These are phyloP conservation scores for Dicorynia guianensis DNA, from an alignment of 306 rosid genomes.

Conservation along the genomic window DNA sequence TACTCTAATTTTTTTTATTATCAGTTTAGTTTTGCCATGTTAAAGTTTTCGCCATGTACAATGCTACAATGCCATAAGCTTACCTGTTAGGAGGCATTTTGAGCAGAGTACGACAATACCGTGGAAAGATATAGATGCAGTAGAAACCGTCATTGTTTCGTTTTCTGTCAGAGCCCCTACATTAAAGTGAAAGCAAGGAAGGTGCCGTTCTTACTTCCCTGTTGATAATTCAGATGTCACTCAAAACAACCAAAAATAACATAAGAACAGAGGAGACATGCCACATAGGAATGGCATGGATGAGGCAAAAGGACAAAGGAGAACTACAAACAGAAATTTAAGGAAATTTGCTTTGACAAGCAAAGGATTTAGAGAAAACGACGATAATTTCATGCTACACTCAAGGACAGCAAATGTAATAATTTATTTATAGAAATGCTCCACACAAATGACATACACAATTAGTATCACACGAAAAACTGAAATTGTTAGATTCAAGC, in stretches of 20 bases:
- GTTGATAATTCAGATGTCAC: not conserved
- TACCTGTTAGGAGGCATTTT: not conserved
- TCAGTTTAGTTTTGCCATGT: no score
- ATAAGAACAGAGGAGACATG: not conserved
- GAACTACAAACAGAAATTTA: not conserved
- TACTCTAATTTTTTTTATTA: no score
- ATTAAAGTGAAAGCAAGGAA: not conserved
- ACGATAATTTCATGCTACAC: no score
- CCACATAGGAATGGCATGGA: not conserved
- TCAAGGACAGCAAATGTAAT: no score
- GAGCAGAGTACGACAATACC: not conserved
- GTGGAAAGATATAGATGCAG: not conserved
- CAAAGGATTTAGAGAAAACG: no score
- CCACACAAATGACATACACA: not conserved
- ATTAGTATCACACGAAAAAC: not conserved
- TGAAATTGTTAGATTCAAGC: not conserved
- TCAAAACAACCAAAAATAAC: not conserved
- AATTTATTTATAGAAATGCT: no score
- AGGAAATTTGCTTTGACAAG: no score
- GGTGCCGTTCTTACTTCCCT: not conserved
- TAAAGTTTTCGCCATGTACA: no score
- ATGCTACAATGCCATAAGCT: no score
- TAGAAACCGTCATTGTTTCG: not conserved
- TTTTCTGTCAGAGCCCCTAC: not conserved
- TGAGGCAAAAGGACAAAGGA: not conserved